Conservation (phyloP, 2,329 filamentous ascomycete species). For the Xylariaceae sp. region DNA sequence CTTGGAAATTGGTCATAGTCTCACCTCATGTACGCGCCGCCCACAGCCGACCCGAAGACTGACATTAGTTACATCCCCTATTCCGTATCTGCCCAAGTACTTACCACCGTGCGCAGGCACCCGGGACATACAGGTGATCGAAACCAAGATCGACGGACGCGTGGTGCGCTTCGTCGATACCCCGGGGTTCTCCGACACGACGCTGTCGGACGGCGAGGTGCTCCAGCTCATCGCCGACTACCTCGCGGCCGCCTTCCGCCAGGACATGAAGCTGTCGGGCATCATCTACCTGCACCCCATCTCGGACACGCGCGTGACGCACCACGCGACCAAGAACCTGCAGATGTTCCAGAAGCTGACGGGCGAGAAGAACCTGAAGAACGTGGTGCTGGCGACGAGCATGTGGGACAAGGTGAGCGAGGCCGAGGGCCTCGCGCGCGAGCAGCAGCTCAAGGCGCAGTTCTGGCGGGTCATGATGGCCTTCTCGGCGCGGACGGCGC, state of each 20-base stretch:
- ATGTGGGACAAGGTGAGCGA: conserved; percentile 32
- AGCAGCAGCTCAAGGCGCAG: conserved; percentile 26
- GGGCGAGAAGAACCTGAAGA: conserved; percentile 30
- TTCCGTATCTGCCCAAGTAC: neutral
- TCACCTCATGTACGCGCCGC: conserved; percentile 22
- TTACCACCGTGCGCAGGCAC: conserved; percentile 16
- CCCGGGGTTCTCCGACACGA: conserved; percentile 39
- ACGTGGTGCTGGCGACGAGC: conserved; percentile 34
- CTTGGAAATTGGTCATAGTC: conserved; percentile 25
- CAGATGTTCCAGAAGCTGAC: conserved; percentile 37
- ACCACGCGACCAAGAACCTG: conserved; percentile 32
- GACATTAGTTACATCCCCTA: too few relatives aligned
- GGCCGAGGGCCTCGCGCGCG: conserved; percentile 17
- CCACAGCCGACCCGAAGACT: too few relatives aligned
- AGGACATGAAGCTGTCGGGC: conserved; percentile 28
- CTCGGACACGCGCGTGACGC: conserved; percentile 31
- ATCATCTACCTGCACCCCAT: conserved; percentile 41
- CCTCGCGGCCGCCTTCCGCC: conserved; percentile 24
- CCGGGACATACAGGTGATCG: conserved; percentile 21
- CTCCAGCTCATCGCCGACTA: conserved; percentile 33
- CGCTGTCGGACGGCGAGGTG: conserved; percentile 34
- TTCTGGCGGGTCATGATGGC: conserved; percentile 30
- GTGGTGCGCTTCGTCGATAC: conserved; percentile 34
- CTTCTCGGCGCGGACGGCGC: conserved; percentile 20
- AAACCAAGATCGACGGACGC: conserved; percentile 20